Conservation (phyloP, 1,284 basidiomycete genomes). For the Fomitopsis palustris region DNA sequence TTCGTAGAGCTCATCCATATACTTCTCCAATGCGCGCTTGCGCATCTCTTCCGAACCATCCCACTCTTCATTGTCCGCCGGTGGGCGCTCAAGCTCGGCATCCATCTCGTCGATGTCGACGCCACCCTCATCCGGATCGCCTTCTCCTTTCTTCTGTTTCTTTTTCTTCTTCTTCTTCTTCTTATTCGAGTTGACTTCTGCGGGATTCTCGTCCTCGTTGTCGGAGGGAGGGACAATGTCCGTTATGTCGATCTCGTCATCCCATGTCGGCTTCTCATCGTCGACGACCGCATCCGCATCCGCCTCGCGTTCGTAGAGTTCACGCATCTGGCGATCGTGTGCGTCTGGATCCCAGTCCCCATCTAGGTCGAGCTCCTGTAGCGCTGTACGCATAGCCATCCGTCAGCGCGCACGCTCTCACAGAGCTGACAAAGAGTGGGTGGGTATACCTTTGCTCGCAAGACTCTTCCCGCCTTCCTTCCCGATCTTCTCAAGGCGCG, state of each 20-base stretch:
- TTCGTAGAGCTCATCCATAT: slow-evolving; percentile 88
- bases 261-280: slow-evolving; percentile 81
- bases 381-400: slow-evolving; percentile 31
- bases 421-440: neutral
- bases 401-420: neutral
- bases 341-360: slow-evolving; percentile 81
- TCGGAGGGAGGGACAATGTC: slow-evolving; percentile 47
- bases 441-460: slow-evolving; percentile 41
- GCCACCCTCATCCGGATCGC: slow-evolving; percentile 40
- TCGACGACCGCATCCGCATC: slow-evolving; percentile 40
- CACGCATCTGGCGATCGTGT: slow-evolving; percentile 77
- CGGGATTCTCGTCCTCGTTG: slow-evolving; percentile 47
- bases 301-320: slow-evolving; percentile 63
- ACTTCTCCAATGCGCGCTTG: slow-evolving; percentile 75
- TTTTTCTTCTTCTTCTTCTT: slow-evolving; percentile 50
- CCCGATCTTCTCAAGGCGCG: slow-evolving; percentile 70
- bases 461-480: slow-evolving; percentile 56
- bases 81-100: slow-evolving; percentile 48
- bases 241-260: slow-evolving; percentile 81
- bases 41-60: slow-evolving; percentile 86
- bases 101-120: slow-evolving; percentile 74
- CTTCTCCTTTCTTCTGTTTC: slow-evolving; percentile 32
- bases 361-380: slow-evolving; percentile 68
- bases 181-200: slow-evolving; percentile 37
- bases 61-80: slow-evolving; percentile 60